Conservation (phyloP, 1,139 yeast species). For the Lodderomyces parapsilosis region DNA sequence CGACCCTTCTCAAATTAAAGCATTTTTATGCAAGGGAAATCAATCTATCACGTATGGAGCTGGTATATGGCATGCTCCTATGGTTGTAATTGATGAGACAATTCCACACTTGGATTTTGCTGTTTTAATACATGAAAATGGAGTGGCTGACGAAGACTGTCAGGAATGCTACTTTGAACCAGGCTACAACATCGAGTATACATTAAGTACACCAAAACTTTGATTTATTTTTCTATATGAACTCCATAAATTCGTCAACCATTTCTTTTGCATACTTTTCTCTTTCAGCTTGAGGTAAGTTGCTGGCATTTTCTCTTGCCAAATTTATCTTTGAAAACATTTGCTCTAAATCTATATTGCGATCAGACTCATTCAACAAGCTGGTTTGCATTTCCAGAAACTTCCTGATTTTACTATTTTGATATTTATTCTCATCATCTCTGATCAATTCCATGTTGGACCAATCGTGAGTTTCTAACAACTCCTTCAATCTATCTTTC, state of each 20-base stretch:
- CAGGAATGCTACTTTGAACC: conserved; percentile 75
- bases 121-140: conserved; percentile 81
- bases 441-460: conserved; percentile 18
- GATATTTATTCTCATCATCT: conserved; percentile 15
- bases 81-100: conserved; percentile 67
- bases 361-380: conserved; percentile 13
- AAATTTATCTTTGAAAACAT: conserved; percentile 27
- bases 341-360: conserved; percentile 23
- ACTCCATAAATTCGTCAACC: conserved; percentile 39
- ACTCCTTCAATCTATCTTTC: conserved; percentile 31
- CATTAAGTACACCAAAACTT: conserved; percentile 13
- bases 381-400: conserved; percentile 23
- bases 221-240: conserved; percentile 25
- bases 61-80: conserved; percentile 81
- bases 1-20: conserved; percentile 55
- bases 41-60: conserved; percentile 88
- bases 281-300: conserved; percentile 24
- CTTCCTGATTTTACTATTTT: conserved; percentile 21
- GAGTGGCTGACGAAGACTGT: conserved; percentile 75
- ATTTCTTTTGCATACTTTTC: conserved; percentile 32
- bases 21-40: conserved; percentile 76
- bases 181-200: conserved; percentile 44
- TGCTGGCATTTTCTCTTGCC: conserved; percentile 29
- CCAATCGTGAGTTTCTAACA: conserved; percentile 45
- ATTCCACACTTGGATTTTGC: conserved; percentile 70